Base-by-base conservation (phyloP, 2,329 filamentous ascomycete genomes). In the Penicillium sp. region DNA sequence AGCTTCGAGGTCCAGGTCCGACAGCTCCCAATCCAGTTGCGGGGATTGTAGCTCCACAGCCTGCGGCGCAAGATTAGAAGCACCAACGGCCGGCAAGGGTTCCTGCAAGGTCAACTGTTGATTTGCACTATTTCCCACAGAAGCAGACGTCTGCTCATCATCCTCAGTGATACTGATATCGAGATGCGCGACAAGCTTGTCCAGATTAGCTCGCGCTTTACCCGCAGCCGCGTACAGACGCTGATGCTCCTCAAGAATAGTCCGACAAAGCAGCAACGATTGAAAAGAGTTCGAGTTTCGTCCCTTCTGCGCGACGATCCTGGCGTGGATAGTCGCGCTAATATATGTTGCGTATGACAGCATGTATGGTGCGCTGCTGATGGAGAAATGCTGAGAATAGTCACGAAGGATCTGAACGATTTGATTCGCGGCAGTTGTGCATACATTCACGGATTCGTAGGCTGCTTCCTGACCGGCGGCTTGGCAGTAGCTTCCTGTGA, bases 301-400 rank as follows among this genome's bases (percentile, higher is more conserved):
- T 10, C 57, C 58, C 37, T 58, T 64, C 27, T 68, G 67, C 4
- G 73, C 72, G 9, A 81, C 81, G 22, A 81, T 80, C 1, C 81
- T 79, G 0, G 76, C 79, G 53, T 82, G 79, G 11, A 84, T 82
- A 0, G 81, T 84, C 0, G 80, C 81, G 16, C 77, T 77, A 3
- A 84, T 81, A 54, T 84, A 85, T 0, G 80, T 83, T 0, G 83
- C 81, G 60, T 85, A 85, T 0, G 80, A 82, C 2, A 85, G 78
- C 13, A 79, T 65, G 61, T 78, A 79, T 1, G 77, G 77, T 0
- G 76, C 77, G 1, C 73, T 71, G 0, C 72, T 72, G 3, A 80
- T 67, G 2, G 74, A 76, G 43, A 79, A 78, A 0, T 72, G 69
- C n/a, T 71, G 68, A 21, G 73, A 70, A 51, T 78, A 80, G 19